Conservation (phyloP, 176 grass and related monocot genomes). For the Musa beccarii region DNA sequence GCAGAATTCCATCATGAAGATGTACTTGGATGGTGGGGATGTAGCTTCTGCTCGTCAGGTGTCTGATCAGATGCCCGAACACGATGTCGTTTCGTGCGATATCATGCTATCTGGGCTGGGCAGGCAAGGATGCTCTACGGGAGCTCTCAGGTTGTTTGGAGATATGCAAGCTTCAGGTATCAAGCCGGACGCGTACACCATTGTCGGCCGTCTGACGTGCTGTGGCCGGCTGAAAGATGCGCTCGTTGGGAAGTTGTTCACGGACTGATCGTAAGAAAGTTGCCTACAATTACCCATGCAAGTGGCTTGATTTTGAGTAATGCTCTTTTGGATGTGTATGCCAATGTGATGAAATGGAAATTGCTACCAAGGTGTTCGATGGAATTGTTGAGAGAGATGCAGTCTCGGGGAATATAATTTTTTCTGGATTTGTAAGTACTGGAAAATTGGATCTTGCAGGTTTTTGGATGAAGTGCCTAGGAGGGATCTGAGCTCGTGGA, state of each 20-base stretch:
- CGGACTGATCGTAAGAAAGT: slow-evolving; percentile 14
- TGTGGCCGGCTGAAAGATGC: slow-evolving; percentile 21
- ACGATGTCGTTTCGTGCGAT: slow-evolving; percentile 28
- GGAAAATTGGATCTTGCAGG: slow-evolving; percentile 29
- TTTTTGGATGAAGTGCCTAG: slow-evolving; percentile 32
- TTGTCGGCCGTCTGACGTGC: slow-evolving; percentile 38
- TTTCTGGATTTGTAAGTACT: slow-evolving; percentile 28
- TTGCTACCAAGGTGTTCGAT: slow-evolving; percentile 25
- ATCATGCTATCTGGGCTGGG: slow-evolving; percentile 50
- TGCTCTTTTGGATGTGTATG: slow-evolving; percentile 45
- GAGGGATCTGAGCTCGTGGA: slow-evolving; percentile 48
- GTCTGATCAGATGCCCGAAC: slow-evolving; percentile 13
- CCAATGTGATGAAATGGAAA: slow-evolving; percentile 34
- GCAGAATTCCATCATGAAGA: slow-evolving; percentile 42
- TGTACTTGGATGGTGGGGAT: slow-evolving; percentile 38
- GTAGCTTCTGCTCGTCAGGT: slow-evolving; percentile 19
- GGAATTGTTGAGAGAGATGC: slow-evolving; percentile 23
- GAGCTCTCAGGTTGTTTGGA: slow-evolving; percentile 25
- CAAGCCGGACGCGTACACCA: slow-evolving; percentile 31
- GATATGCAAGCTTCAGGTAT: slow-evolving; percentile 22
- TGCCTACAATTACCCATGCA: not conserved
- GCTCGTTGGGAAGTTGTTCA: slow-evolving; percentile 30
- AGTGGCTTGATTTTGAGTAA: slow-evolving; percentile 37
- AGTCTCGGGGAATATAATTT: slow-evolving; percentile 46
- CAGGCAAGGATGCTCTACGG: slow-evolving; percentile 14